Percentiles rank a stretch among this genome's conserved stretches.
Evolutionary conservation across 345 rosid genomes (phyloP).

Genomic region (Xanthoceras sorbifolium): DNA sequence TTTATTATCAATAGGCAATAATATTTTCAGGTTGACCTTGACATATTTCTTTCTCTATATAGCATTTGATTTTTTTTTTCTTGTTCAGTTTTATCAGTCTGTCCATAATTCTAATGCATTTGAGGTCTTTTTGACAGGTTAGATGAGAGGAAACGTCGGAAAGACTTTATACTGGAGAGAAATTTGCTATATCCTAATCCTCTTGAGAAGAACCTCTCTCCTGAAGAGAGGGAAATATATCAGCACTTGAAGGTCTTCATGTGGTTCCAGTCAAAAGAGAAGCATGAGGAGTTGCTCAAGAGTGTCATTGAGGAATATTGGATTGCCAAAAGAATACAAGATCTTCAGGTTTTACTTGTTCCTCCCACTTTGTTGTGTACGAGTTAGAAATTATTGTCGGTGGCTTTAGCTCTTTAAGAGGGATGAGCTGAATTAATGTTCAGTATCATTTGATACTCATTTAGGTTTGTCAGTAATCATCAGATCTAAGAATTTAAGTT

Average conservation of each 20-base stretch:
- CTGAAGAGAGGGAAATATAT: conserved; percentile 70
- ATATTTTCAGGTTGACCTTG: neutral
- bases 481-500: no score
- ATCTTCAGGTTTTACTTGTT: conserved; percentile 71
- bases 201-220: conserved; percentile 67
- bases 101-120: neutral
- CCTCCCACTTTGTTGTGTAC: neutral
- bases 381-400: neutral
- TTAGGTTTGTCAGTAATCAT: neutral
- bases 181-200: conserved; percentile 73
- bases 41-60: neutral
- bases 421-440: neutral
- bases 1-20: neutral
- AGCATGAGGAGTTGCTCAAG: conserved; percentile 72
- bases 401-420: neutral
- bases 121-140: conserved; percentile 56
- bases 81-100: neutral
- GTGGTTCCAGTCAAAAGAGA: conserved; percentile 84
- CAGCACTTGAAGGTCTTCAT: conserved; percentile 74
- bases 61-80: neutral
- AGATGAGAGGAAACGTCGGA: conserved; percentile 96
- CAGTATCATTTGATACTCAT: neutral
- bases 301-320: conserved; percentile 70
- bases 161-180: conserved; percentile 83
- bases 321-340: conserved; percentile 72